These are phyloP conservation scores for Colletotrichum trifolii DNA, from an alignment of 2,329 filamentous ascomycete species.

Conservation along the genomic window DNA sequence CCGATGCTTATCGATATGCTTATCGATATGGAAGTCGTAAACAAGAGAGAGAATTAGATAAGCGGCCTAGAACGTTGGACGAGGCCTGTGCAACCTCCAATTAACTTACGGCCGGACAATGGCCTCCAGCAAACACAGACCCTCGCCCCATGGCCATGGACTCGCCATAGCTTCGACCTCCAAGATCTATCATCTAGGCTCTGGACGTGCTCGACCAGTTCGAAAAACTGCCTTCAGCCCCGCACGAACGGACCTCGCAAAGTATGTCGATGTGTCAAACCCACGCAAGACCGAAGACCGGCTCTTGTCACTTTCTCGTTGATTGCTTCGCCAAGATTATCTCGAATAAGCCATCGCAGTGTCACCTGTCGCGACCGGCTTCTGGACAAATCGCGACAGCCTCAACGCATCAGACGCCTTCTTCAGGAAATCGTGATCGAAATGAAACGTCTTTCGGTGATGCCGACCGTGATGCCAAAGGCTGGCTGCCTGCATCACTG, in stretches of 20 bases:
- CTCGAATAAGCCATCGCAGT: slow-evolving; percentile 4
- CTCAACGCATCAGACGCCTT: background rate
- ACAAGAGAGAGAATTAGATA: slow-evolving; percentile 12
- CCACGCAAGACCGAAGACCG: background rate
- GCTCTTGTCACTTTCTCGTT: slow-evolving; percentile 6
- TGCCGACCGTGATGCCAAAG: slow-evolving; percentile 5
- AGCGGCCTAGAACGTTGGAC: background rate
- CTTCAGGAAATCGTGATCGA: background rate
- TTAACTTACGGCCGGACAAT: background rate
- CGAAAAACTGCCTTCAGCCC: background rate
- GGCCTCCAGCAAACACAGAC: slow-evolving; percentile 9
- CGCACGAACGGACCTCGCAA: slow-evolving; percentile 7
- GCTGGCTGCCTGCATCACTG: background rate
- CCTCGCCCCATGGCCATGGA: background rate
- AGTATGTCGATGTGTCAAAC: slow-evolving; percentile 14
- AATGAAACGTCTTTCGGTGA: slow-evolving; percentile 9
- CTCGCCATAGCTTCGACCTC: background rate
- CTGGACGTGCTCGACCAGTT: slow-evolving; percentile 2
- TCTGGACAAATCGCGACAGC: background rate
- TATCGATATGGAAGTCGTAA: slow-evolving; percentile 8
- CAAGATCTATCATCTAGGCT: background rate
- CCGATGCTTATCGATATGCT: slow-evolving; percentile 5
- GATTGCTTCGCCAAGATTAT: slow-evolving; percentile 7
- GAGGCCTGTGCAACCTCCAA: slow-evolving; percentile 6
- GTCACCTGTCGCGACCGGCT: slow-evolving; percentile 9